These are phyloP conservation scores for Hymenoscyphus albidus DNA, from an alignment of 2,329 filamentous ascomycete species.

Conservation along the genomic window DNA sequence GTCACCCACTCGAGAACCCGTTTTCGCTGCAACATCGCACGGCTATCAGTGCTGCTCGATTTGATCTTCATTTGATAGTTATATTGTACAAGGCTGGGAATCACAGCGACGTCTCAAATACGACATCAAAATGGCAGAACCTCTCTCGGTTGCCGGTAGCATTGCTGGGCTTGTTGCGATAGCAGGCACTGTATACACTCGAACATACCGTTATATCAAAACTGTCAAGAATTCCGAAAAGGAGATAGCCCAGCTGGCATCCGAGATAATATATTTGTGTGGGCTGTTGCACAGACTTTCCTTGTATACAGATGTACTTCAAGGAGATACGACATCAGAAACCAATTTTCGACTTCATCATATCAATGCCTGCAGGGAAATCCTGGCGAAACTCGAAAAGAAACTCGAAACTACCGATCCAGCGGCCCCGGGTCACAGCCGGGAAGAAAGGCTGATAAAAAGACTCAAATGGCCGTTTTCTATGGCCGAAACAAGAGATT, in stretches of 20 bases:
- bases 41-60: too few species aligned
- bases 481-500: slow-evolving; percentile 4
- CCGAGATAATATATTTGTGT: slow-evolving; percentile 6
- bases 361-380: not conserved
- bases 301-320: slow-evolving; percentile 4
- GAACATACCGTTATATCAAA: slow-evolving; percentile 6
- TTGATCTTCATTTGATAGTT: too few species aligned
- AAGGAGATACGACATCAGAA: not conserved
- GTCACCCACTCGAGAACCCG: too few species aligned
- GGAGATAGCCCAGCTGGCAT: slow-evolving; percentile 7
- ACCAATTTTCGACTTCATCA: slow-evolving; percentile 9
- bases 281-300: slow-evolving; percentile 12
- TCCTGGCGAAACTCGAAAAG: not conserved
- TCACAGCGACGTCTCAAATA: not conserved
- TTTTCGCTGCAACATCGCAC: too few species aligned
- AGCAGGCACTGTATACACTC: slow-evolving; percentile 11
- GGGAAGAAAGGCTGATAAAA: not conserved
- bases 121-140: not conserved
- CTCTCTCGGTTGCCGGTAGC: slow-evolving; percentile 8
- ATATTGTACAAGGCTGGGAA: not conserved
- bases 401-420: not conserved
- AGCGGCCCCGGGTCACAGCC: not conserved
- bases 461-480: slow-evolving; percentile 10
- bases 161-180: slow-evolving; percentile 15
- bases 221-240: slow-evolving; percentile 14